Evolutionary conservation across 352 stramenopile genomes (phyloP), one percentile per base, ranked within the genome.

Genomic region (Globisporangium recalcitrans): DNA sequence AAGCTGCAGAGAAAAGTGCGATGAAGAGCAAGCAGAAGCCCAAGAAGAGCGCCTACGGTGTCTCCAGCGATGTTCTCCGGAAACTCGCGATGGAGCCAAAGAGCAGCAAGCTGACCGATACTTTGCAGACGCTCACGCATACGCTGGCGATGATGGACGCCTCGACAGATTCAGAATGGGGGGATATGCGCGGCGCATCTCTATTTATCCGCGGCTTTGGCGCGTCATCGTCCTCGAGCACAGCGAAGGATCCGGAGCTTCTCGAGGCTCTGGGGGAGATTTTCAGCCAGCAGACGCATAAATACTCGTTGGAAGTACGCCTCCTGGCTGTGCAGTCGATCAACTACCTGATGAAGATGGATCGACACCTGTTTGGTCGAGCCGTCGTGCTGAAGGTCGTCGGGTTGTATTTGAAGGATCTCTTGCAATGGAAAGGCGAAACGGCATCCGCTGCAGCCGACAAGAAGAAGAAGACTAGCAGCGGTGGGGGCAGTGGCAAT

Each of bases 321-420:
- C 62, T 90, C 0, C 64, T 94, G 31, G 80, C 83, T 1, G 64
- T 91, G 24, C 85, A 95, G 58, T 91, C 85, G 5, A 84, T 93
- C 66, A 93, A 93, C 62, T 95, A 95, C 65, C 61, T 95, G 46
- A 71, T 92, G 52, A 95, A 93, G 67, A 80, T 95, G 79, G 83
- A 95, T 57, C 69, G 74, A 10, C 73, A 86, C 47, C 64, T 86
- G 56, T 81, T 88, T 52, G 63, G 77, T 14, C 73, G 80, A 14
- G 64, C 78, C 3, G 71, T 76, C 4, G 72, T 80, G 29, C 32
- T 80, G 24, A 69, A 80, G n/a, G 62, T 82, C 49, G 70, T 89
- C 5, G 61, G 60, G 0, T 63, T 91, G 62, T 91, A 91, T 54
- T 61, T 94, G 11, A 38, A 58, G 5, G 64, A 75, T 19, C 61